These are phyloP conservation scores for Arctium lappa DNA, from an alignment of 129 eudicot species.

Conservation along the genomic window DNA sequence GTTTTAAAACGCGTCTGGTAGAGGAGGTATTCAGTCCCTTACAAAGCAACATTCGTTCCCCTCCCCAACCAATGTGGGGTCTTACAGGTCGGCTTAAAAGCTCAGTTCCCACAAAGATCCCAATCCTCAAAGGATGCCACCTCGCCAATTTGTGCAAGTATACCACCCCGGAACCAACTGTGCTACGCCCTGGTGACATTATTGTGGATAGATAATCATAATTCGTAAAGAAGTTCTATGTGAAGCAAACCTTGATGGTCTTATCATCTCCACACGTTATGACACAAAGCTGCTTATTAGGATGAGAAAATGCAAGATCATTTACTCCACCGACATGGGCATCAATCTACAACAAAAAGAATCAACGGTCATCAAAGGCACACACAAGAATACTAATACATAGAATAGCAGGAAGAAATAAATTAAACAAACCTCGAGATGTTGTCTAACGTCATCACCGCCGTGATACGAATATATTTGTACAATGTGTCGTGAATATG, in stretches of 20 bases:
- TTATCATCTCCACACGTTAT: constrained; percentile 96
- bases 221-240: not conserved
- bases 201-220: not conserved
- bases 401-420: not conserved
- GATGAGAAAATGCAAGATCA: constrained; percentile 91
- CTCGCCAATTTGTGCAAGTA: too few species aligned
- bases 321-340: constrained; percentile 96
- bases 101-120: too few species aligned
- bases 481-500: constrained; percentile 86
- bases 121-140: too few species aligned
- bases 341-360: constrained; percentile 54
- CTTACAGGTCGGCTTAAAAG: too few species aligned
- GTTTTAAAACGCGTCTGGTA: too few species aligned
- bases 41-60: too few species aligned
- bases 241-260: constrained; percentile 69
- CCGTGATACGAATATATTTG: constrained; percentile 90
- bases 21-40: too few species aligned
- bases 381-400: not conserved
- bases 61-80: too few species aligned
- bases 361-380: constrained; percentile 8
- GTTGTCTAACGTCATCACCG: constrained; percentile 67
- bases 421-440: constrained; percentile 59
- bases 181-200: not conserved
- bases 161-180: too few species aligned
- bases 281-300: constrained; percentile 91